A percentile compares a stretch with the other conserved stretches of the same genome.
These are phyloP conservation scores for Pisolithus sp. DNA, from an alignment of 768 basidiomycete species.

Conservation along the genomic window DNA sequence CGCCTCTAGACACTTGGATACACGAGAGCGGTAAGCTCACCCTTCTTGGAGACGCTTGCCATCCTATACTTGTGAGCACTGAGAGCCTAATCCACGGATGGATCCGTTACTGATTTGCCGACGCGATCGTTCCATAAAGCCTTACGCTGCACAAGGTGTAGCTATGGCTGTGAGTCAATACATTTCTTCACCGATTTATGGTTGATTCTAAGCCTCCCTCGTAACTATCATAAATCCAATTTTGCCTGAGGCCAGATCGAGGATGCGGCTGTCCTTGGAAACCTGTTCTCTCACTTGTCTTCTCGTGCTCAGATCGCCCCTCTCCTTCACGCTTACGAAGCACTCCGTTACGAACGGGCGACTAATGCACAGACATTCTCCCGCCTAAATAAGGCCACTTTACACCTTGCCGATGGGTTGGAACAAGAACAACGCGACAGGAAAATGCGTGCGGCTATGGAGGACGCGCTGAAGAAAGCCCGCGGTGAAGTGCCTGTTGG, in stretches of 20 bases:
- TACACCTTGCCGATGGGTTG: too few relatives aligned
- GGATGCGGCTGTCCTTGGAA: constrained; percentile 36
- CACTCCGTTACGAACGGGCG: constrained; percentile 46
- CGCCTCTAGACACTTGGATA: constrained; percentile 44
- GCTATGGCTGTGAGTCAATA: constrained; percentile 41
- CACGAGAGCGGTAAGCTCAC: constrained; percentile 38
- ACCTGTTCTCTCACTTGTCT: constrained; percentile 45
- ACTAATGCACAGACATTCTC: too few relatives aligned
- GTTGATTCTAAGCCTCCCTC: too few relatives aligned
- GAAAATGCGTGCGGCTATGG: constrained; percentile 46
- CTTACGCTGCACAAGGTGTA: constrained; percentile 49
- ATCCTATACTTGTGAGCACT: constrained; percentile 41
- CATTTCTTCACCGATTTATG: too few relatives aligned
- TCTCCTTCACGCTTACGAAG: constrained; percentile 47
- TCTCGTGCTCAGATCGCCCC: constrained; percentile 35
- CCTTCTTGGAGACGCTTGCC: constrained; percentile 50
- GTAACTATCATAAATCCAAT: neutral
- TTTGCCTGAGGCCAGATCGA: constrained; percentile 19
- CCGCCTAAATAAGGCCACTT: too few relatives aligned
- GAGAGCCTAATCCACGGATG: neutral
- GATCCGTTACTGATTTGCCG: neutral
- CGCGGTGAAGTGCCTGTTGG: too few relatives aligned
- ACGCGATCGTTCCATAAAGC: constrained; percentile 19
- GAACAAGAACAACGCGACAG: too few relatives aligned
- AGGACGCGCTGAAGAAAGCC: too few relatives aligned